These are phyloP conservation scores for Achaetomiella virescens DNA, from an alignment of 495 filamentous ascomycete species.

Conservation along the genomic window DNA sequence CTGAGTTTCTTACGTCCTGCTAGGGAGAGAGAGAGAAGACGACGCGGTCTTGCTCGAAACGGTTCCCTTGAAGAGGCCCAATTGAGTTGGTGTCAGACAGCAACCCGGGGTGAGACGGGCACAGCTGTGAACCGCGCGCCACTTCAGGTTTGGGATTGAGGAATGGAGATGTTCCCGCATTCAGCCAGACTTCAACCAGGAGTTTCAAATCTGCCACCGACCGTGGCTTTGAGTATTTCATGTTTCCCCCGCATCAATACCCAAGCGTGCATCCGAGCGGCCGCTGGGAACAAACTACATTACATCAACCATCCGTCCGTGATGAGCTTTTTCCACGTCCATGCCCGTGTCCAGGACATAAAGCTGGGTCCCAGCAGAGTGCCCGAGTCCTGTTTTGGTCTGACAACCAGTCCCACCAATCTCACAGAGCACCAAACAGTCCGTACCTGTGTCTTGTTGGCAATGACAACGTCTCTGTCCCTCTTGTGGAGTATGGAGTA, in stretches of 20 bases:
- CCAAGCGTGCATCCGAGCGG: no score
- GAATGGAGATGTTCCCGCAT: conserved; percentile 3
- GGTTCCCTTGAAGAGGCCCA: background rate
- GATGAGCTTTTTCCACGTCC: no score
- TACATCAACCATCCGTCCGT: no score
- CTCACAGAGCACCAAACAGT: no score
- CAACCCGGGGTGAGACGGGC: background rate
- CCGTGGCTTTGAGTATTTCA: background rate
- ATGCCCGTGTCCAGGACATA: no score
- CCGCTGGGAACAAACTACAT: no score
- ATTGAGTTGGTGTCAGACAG: background rate
- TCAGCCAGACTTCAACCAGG: background rate
- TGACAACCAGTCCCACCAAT: no score
- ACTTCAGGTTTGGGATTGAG: background rate
- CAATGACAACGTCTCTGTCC: background rate
- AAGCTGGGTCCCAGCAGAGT: no score
- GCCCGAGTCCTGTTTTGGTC: no score
- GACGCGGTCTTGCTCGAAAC: background rate
- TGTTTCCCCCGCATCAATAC: background rate
- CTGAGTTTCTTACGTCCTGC: background rate
- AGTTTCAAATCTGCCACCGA: background rate
- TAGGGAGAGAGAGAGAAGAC: no score
- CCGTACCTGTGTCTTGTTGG: background rate
- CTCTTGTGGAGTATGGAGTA: background rate
- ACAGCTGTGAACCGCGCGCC: conserved; percentile 3